Base-by-base conservation (phyloP, 371 early-diverging fungal genomes). In the Apophysomyces variabilis region DNA sequence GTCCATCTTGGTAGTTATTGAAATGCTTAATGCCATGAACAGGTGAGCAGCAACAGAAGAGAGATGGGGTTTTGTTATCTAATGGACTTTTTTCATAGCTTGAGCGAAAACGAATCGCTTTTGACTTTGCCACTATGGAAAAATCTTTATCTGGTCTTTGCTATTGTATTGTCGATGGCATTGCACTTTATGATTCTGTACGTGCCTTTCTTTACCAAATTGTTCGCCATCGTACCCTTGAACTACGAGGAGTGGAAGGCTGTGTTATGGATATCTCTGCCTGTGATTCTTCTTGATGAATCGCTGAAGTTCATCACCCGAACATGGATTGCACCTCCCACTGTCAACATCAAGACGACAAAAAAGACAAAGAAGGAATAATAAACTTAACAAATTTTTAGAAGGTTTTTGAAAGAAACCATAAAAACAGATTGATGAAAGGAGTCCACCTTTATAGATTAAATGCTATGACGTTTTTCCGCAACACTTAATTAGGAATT, bases 181-280 rank as follows among this genome's bases (percentile, higher is more conserved):
- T 84, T 99, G 54, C 98, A 98, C 82, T 93, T 97, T 64, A 89
- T 92, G 85, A 97, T 99, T 69, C 89, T 98, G 36, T 97, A 96
- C 69, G 88, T 84, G 7, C 90, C 90, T 13, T 93, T 94, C 86
- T 93, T 96, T 74, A 83, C 92, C 38, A 80, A 84, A 38, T 74
- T 96, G 65, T 97, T 95, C 78, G 83, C 88, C 66, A 96, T 99
- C 64, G 85, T 90, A 16, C 93, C 95, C 32, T 85, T 99, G 58
- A 94, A 93, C 70, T 62, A 57, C 18, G 89, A 86, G 11, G 97
- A 99, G 78, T 99, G 98, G 98, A 85, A 85, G 72, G 94, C 92
- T 21, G 97, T 99, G 21, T 50, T 97, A 38, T 82, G 84, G 78
- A 95, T 97, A 54, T 95, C 95, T 18, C 58, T 85, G 5, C 99